Evolutionary conservation across 2,329 filamentous ascomycete genomes (phyloP), one percentile per base, ranked within the genome.

Genomic region (Talaromyces sp.): DNA sequence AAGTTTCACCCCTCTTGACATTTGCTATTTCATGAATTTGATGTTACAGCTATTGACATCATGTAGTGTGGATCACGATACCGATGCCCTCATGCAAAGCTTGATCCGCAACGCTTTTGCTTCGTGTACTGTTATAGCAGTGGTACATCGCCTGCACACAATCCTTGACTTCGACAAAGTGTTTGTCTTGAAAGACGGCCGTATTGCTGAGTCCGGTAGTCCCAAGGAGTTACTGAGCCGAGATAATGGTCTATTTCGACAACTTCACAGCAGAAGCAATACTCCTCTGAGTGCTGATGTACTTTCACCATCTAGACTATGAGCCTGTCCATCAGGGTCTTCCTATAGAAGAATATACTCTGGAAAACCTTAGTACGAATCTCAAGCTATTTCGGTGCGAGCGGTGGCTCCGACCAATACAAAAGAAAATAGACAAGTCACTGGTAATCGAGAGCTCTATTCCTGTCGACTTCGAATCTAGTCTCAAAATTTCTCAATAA

Each of bases 111-210:
- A 3, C 28, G 28, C 28, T 28, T 28, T 28, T 28, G 28, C 28
- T 28, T 28, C 28, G 6, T 28, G 28, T 6, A 28, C 28, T 28
- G 28, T 28, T 28, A 28, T 28, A 28, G 28, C 28, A 28, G 28
- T 28, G 28, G 28, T 28, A 28, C 28, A 28, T 28, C 28, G 28
- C 28, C 28, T 28, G 3, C 28, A 28, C 6, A 28, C 28, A 28
- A 28, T 28, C 6, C 28, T 28, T 6, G 28, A 28, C 28, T 28
- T 28, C 28, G 28, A 28, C 28, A 28, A 28, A 28, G 28, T 28
- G 28, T 28, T 28, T 28, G 28, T 28, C 6, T 28, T 28, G 28
- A 28, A 28, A 28, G 28, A 28, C 3, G 28, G 75, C 2, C 35
- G 35, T 9, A 39, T 39, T 39, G 35, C 14, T 39, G 35, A 39